phyloP scores from a whole-genome alignment of 139 green algal species.

The Chlorella sp. region DNA sequence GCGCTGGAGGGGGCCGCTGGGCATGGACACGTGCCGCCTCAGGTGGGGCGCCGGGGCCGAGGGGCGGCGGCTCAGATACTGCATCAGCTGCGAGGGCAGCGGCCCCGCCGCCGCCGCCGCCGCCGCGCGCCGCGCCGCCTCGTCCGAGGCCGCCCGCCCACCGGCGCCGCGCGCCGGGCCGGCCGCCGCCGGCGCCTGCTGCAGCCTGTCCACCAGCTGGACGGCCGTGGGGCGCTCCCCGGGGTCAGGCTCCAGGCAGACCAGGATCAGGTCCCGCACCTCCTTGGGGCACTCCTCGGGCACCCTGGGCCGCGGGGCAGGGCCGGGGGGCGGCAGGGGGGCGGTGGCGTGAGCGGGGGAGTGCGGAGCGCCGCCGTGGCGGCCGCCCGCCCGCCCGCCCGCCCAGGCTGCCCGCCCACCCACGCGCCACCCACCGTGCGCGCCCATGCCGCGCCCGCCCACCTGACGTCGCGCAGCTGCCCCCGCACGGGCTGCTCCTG shows the following conservation, averaged over 20 bases:
- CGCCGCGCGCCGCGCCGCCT: too few relatives aligned
- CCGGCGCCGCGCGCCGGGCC: too few relatives aligned
- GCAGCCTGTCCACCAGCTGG: conserved; percentile 20
- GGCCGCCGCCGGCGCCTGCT: not conserved
- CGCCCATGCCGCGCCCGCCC: not conserved
- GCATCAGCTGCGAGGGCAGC: too few relatives aligned
- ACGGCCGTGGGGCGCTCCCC: conserved; percentile 32
- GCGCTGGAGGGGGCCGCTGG: too few relatives aligned
- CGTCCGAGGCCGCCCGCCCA: too few relatives aligned
- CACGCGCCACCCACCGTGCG: not conserved
- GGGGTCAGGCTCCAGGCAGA: conserved; percentile 41
- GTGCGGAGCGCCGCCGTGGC: not conserved
- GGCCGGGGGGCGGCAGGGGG: not conserved
- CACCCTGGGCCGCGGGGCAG: conserved; percentile 30
- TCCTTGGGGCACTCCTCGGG: conserved; percentile 43
- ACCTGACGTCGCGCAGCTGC: conserved; percentile 31
- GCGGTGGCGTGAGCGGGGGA: not conserved
- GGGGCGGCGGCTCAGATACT: too few relatives aligned
- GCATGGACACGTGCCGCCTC: too few relatives aligned
- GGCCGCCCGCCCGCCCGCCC: not conserved
- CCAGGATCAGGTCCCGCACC: conserved; percentile 30
- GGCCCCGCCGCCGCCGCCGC: too few relatives aligned
- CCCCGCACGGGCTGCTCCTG: conserved; percentile 27
- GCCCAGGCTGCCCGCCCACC: not conserved
- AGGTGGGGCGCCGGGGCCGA: too few relatives aligned